Base-by-base conservation (phyloP, 2,329 filamentous ascomycete genomes). In the Venturiaceae sp. region DNA sequence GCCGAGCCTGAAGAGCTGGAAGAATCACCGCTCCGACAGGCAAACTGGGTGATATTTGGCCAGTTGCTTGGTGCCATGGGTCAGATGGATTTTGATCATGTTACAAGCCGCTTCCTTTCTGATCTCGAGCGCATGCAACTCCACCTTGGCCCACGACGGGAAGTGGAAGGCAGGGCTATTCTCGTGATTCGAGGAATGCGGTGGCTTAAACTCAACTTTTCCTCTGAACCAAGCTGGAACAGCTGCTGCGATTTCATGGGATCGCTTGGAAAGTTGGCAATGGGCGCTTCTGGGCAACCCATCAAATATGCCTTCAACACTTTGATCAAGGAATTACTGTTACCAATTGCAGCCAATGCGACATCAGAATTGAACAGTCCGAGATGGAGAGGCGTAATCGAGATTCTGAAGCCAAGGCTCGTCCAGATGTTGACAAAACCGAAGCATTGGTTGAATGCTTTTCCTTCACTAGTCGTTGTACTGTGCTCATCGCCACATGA, bases 51-150 rank as follows among this genome's bases (percentile, higher is more conserved):
- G 60, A 84, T 99, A 2, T 96, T 96, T 69, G 87, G 90, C 21
- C 89, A 96, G 66, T 77, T 99, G 3, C 81, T 99, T 1, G 94
- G 95, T n/a, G 87, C 92, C 39, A 96, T 99, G 88, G 96, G 94
- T 72, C 87, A 88, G 47, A 86, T 94, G 63, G 92, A 95, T 68
- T 97, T 99, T 70, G 77, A 83, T 16, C 88, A 86, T 58, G 92
- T 99, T 50, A 85, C 90, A 3, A 83, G 85, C 58, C 85, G 90
- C 53, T 99, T 95, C 68, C 79, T 95, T 50, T 77, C 80, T 32
- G 92, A 97, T 67, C 79, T 99, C 5, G 88, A 91, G 59, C 79
- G 80, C 33, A 87, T 86, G 9, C 84, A 96, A 55, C 85, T 85
- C 66, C 90, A 95, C 19, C 79, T 92, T 46, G 79, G 82, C 3